Conservation (phyloP, 2,329 filamentous ascomycete species). For the Blastomyces emzantsi region DNA sequence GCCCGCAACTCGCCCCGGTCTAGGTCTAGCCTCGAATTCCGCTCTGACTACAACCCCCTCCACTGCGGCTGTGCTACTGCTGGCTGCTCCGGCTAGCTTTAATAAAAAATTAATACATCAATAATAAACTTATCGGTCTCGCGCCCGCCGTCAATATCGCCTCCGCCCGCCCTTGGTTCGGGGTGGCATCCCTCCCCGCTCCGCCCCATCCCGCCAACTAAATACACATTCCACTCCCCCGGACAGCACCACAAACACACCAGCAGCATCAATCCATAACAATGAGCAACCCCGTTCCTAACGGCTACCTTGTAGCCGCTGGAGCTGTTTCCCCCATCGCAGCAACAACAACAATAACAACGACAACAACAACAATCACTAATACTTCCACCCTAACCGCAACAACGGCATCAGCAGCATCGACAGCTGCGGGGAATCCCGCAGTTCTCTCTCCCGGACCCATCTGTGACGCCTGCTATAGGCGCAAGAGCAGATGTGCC, state of each 20-base stretch:
- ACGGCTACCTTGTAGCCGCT: background rate
- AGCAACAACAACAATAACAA: background rate
- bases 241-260: background rate
- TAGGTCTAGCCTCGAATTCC: background rate
- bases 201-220: conserved; percentile 7
- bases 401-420: background rate
- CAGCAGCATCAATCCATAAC: background rate
- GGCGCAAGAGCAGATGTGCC: conserved; percentile 35
- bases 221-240: background rate
- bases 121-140: background rate
- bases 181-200: conserved; percentile 3
- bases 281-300: background rate
- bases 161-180: background rate
- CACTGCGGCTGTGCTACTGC: background rate
- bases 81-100: background rate
- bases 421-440: background rate
- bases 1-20: background rate
- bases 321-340: background rate
- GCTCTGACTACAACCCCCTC: background rate
- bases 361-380: too few species aligned
- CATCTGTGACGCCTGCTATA: conserved; percentile 37
- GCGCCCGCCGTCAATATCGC: background rate
- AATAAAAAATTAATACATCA: background rate
- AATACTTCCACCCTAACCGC: too few species aligned
- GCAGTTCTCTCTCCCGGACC: background rate